Evolutionary conservation across 495 filamentous ascomycete genomes (phyloP).

Genomic region (Penicillium roqueforti): DNA sequence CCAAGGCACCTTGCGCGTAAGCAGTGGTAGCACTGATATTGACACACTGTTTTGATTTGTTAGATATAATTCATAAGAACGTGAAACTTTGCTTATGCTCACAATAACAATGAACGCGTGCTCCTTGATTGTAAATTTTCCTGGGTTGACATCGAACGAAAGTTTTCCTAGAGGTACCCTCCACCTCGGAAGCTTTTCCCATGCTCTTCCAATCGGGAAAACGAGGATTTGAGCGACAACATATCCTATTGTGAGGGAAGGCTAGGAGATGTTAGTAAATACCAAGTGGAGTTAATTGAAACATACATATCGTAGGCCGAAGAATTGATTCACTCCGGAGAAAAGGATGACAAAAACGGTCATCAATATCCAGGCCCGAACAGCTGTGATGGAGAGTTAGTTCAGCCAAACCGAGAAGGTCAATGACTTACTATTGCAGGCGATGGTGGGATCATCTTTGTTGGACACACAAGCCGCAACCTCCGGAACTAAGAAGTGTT

Average conservation of each 20-base stretch:
- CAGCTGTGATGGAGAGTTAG: constrained; percentile 14
- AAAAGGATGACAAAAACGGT: constrained; percentile 27
- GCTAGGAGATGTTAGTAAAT: constrained; percentile 50
- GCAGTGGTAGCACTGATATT: constrained; percentile 37
- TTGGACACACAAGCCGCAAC: constrained; percentile 30
- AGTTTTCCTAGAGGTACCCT: constrained; percentile 56
- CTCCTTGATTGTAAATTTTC: constrained; percentile 66
- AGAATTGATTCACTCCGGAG: constrained; percentile 27
- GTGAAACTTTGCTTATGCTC: constrained; percentile 14
- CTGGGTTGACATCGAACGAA: constrained; percentile 51
- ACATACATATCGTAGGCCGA: constrained; percentile 28
- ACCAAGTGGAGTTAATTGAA: background rate
- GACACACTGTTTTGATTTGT: constrained; percentile 19
- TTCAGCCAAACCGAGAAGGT: background rate
- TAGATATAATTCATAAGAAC: background rate
- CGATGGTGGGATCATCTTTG: constrained; percentile 24
- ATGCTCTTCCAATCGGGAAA: constrained; percentile 46
- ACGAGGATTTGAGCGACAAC: constrained; percentile 62
- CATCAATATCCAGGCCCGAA: constrained; percentile 25
- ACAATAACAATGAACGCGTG: constrained; percentile 68
- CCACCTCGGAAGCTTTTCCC: constrained; percentile 53
- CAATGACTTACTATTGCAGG: constrained; percentile 21
- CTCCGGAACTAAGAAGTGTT: constrained; percentile 21
- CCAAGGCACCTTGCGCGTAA: constrained; percentile 57
- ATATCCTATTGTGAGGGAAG: constrained; percentile 69